Evolutionary conservation across 2,329 filamentous ascomycete species (phyloP).

Genomic region (Kalaharituber pfeilii): DNA sequence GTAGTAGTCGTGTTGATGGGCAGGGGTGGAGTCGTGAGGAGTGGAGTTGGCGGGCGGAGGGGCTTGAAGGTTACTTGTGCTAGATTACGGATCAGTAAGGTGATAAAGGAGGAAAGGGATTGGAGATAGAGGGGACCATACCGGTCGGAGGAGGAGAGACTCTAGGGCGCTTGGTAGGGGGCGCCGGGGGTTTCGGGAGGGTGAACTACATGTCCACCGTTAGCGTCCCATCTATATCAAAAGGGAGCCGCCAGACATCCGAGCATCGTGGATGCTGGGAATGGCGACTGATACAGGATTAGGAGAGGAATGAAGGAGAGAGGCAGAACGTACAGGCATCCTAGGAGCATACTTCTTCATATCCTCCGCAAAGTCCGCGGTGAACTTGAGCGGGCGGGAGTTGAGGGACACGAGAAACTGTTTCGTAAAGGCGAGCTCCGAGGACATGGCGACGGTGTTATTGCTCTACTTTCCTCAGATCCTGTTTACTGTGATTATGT

Average conservation of each 20-base stretch:
- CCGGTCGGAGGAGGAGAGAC: conserved; percentile 28
- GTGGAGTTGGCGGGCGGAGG: conserved; percentile 52
- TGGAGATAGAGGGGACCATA: conserved; percentile 29
- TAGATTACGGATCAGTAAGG: conserved; percentile 2
- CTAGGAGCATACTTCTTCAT: conserved; percentile 59
- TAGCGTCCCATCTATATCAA: no score
- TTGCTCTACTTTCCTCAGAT: no score
- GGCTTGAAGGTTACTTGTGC: conserved; percentile 51
- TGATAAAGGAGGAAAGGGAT: conserved; percentile 30
- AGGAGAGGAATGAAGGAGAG: conserved; percentile 4
- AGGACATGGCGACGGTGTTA: neutral
- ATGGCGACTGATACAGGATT: no score
- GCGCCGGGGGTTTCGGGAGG: conserved; percentile 48
- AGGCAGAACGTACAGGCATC: conserved; percentile 45
- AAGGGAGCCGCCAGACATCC: no score
- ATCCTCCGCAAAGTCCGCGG: conserved; percentile 81
- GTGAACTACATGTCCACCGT: conserved; percentile 49
- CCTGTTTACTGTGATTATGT: no score
- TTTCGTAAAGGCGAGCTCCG: conserved; percentile 73
- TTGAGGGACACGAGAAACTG: conserved; percentile 67
- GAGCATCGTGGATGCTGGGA: no score
- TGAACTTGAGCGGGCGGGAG: conserved; percentile 59
- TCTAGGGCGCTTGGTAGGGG: conserved; percentile 33
- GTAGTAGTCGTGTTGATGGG: conserved; percentile 44
- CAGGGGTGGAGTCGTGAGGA: conserved; percentile 43